Evolutionary conservation across 495 filamentous ascomycete genomes (phyloP), one percentile per base, ranked within the genome.

Genomic region (Aspergillus funiculosus): DNA sequence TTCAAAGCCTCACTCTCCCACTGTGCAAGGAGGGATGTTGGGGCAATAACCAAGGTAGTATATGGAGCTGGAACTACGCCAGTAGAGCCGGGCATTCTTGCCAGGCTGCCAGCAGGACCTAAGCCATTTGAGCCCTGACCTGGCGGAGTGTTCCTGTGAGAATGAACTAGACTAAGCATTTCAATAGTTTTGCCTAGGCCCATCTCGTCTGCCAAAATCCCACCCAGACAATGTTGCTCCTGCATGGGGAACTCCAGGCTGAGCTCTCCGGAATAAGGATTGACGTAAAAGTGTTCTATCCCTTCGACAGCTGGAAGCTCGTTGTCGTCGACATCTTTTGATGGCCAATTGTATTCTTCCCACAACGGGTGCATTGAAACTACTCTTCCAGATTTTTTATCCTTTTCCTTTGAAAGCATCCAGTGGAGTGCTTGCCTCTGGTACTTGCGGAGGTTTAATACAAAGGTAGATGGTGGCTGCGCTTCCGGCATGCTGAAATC

Each of bases 1-100:
- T 87, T 94, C 50, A 87, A 75, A 4, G 94, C 86, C 62, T 98
- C 92, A 46, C 88, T 94, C 57, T 95, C 85, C 92, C 92, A 98
- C 59, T 98, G 92, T 1, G 90, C 78, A 14, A 98, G 74, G 2
- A 98, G 70, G 5, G 90, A 95, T 75, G 95, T 97, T 2, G 92
- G 92, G 1, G 92, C 92, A 24, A 98, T 80, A 4, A 98, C 94
- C 3, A 98, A 73, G 4, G 92, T 97, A 1, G 94, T 97, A 54
- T 84, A 87, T 0, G 89, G 90, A 4, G 89, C 91, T 35, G 71
- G 54, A 29, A 83, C 70, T 1, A 88, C 66, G 9, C 69, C 64
- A 15, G 64, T 51, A 34, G 73, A 75, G 68, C 28, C 66, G 67
- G n/a, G 76, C 9, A 87, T 63, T 34, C 80, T 76, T 15, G 77